A percentile compares a stretch with the other conserved stretches of the same genome.
Evolutionary conservation across 2,329 filamentous ascomycete genomes (phyloP).

Genomic region (Mariannaea sp.): DNA sequence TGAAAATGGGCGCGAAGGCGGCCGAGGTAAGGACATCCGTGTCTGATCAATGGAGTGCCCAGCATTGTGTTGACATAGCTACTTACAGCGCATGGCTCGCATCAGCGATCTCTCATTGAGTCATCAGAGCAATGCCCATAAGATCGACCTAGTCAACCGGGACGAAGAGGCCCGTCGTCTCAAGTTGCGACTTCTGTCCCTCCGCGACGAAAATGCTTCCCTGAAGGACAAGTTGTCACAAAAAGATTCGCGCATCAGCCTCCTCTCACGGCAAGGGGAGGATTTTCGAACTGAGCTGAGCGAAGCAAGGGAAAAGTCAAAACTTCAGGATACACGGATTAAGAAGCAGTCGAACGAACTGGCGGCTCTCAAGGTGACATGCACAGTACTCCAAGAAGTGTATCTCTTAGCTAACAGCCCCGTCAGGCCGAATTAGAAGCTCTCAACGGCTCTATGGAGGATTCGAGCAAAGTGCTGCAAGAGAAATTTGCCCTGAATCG

Average conservation of each 20-base stretch:
- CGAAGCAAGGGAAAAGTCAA: constrained; percentile 47
- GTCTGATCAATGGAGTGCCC: background rate
- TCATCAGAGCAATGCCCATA: constrained; percentile 68
- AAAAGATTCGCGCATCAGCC: constrained; percentile 63
- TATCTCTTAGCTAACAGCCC: constrained; percentile 10
- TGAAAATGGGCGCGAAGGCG: constrained; percentile 35
- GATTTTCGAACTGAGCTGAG: constrained; percentile 50
- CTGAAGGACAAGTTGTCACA: constrained; percentile 66
- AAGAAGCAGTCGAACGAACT: constrained; percentile 56
- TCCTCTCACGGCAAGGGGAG: constrained; percentile 48
- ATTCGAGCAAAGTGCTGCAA: constrained; percentile 70
- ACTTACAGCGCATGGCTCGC: constrained; percentile 48
- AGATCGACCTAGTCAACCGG: constrained; percentile 70
- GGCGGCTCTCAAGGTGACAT: constrained; percentile 51
- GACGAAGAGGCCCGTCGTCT: constrained; percentile 76
- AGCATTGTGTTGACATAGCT: constrained; percentile 29
- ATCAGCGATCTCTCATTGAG: constrained; percentile 68
- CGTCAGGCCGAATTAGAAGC: constrained; percentile 71
- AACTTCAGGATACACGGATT: constrained; percentile 53
- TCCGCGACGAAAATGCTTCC: constrained; percentile 74
- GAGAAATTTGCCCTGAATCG: constrained; percentile 60
- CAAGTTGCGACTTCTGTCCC: constrained; percentile 69
- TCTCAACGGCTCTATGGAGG: constrained; percentile 67
- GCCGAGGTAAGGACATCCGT: constrained; percentile 35
- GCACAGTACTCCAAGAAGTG: no score